Conservation (phyloP, 2,329 filamentous ascomycete species). For the Diplodia scrobiculata region DNA sequence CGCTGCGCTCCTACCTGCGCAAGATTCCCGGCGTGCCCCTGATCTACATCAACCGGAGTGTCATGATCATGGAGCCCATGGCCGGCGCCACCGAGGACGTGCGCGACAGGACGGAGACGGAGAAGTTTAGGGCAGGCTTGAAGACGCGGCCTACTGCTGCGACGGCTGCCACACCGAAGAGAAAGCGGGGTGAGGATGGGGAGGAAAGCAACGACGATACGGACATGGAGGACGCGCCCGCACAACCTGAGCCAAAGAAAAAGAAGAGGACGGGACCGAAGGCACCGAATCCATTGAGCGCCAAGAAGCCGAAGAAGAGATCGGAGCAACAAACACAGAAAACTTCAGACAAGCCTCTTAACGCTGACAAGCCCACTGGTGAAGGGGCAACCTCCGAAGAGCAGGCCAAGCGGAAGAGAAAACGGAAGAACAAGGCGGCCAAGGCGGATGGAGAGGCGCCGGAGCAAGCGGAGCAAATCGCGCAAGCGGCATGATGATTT, state of each 20-base stretch:
- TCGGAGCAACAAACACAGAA: slow-evolving; percentile 20
- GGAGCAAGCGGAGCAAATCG: slow-evolving; percentile 5
- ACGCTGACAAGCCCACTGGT: slow-evolving; percentile 31
- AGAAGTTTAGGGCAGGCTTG: slow-evolving; percentile 72
- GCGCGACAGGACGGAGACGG: slow-evolving; percentile 68
- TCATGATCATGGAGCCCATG: slow-evolving; percentile 81
- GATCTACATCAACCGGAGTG: slow-evolving; percentile 75
- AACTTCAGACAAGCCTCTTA: slow-evolving; percentile 27
- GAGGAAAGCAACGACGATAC: slow-evolving; percentile 39
- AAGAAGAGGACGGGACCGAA: slow-evolving; percentile 66
- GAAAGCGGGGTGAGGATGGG: slow-evolving; percentile 55
- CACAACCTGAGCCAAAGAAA: slow-evolving; percentile 36
- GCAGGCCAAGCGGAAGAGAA: slow-evolving; percentile 43
- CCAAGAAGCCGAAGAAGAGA: slow-evolving; percentile 58
- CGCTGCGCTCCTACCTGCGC: slow-evolving; percentile 65
- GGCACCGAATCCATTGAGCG: slow-evolving; percentile 69
- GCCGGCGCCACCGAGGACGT: slow-evolving; percentile 64
- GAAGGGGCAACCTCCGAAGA: slow-evolving; percentile 33
- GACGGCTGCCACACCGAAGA: slow-evolving; percentile 38
- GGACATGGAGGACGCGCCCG: slow-evolving; percentile 46
- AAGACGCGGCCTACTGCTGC: slow-evolving; percentile 46
- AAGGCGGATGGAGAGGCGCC: slow-evolving; percentile 35
- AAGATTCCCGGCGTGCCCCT: slow-evolving; percentile 71
- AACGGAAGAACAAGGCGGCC: slow-evolving; percentile 45
- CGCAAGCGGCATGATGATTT: slow-evolving; percentile 9